These are phyloP conservation scores for Hymenotorrendiella dingleyae DNA, from an alignment of 2,329 filamentous ascomycete genomes.

Conservation along the genomic window DNA sequence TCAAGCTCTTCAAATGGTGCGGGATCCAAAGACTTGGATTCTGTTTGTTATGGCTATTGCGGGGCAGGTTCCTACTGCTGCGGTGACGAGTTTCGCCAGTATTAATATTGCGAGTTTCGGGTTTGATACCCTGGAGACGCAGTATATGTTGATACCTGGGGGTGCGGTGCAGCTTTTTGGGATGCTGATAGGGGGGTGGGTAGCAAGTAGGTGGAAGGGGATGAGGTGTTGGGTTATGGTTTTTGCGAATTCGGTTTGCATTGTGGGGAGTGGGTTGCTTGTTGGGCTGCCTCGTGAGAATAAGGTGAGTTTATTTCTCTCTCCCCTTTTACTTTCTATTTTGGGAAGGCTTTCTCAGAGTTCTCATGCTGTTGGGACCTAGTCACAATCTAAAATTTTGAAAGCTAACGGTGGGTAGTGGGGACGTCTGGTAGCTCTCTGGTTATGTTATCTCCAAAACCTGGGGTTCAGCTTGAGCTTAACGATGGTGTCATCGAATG, in stretches of 20 bases:
- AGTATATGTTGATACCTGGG: constrained; percentile 53
- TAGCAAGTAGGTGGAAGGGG: constrained; percentile 41
- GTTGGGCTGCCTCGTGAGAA: constrained; percentile 38
- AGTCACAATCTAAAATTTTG: too few relatives aligned
- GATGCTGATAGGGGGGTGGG: constrained; percentile 41
- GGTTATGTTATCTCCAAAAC: constrained; percentile 47
- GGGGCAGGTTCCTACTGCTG: constrained; percentile 28
- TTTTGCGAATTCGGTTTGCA: constrained; percentile 46
- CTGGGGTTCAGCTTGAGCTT: constrained; percentile 45
- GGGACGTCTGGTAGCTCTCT: constrained; percentile 49
- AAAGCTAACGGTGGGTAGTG: constrained; percentile 32
- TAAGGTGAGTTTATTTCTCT: constrained; percentile 5
- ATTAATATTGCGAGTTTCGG: constrained; percentile 33
- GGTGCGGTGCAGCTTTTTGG: constrained; percentile 49
- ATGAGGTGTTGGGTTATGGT: constrained; percentile 48
- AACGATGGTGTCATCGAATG: constrained; percentile 44
- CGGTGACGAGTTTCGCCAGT: constrained; percentile 23
- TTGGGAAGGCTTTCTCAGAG: too few relatives aligned
- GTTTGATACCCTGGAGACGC: constrained; percentile 35
- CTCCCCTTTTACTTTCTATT: neutral
- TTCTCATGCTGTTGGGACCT: too few relatives aligned
- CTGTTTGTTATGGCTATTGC: constrained; percentile 23
- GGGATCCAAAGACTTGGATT: constrained; percentile 35
- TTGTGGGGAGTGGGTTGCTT: constrained; percentile 43
- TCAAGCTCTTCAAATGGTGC: constrained; percentile 45